Conservation (phyloP, 208 protist species). For the Acanthamoeba triangularis region DNA sequence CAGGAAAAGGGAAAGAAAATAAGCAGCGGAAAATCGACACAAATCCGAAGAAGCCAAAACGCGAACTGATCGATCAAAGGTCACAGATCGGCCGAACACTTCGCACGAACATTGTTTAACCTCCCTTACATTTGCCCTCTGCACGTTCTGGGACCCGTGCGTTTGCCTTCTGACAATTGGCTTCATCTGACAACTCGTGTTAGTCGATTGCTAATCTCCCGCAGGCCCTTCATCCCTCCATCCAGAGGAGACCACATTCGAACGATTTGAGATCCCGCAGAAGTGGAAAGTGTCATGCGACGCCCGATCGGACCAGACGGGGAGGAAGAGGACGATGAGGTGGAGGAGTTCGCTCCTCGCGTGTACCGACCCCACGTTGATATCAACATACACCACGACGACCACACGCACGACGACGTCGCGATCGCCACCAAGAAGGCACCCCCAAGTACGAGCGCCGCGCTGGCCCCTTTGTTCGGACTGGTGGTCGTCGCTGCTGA, state of each 20-base stretch:
- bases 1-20: no score
- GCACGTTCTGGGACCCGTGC: neutral
- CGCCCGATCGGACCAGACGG: neutral
- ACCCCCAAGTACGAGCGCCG: neutral
- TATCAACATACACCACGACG: neutral
- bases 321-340: neutral
- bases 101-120: neutral
- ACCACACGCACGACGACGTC: neutral
- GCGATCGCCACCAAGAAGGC: neutral
- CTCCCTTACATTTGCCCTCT: neutral
- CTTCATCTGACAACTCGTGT: no score
- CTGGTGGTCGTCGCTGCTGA: neutral
- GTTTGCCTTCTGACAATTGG: neutral
- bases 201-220: no score
- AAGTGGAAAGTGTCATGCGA: neutral
- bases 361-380: neutral
- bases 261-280: no score
- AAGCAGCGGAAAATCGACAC: no score
- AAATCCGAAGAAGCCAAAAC: no score
- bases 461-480: neutral
- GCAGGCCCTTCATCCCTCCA: no score
- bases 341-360: neutral
- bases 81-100: no score
- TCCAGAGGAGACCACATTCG: no score
- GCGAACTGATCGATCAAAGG: no score